Evolutionary conservation across 345 rosid genomes (phyloP).

Genomic region (Camelina neglecta): DNA sequence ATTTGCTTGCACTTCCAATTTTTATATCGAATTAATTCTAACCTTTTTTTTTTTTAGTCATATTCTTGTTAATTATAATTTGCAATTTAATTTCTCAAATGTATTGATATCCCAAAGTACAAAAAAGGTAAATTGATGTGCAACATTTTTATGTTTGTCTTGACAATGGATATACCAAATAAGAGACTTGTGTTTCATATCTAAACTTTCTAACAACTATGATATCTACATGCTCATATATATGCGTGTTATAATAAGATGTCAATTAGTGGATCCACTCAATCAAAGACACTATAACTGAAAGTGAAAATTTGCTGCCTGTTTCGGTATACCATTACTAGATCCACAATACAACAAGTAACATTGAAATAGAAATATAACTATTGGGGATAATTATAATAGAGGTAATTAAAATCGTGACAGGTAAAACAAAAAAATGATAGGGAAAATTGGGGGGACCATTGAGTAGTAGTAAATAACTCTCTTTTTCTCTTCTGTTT

Average conservation of each 20-base stretch:
- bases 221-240: background rate
- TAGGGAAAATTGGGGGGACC: constrained; percentile 35
- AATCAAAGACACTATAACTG: background rate
- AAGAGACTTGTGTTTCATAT: background rate
- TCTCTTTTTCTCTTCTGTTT: constrained; percentile 33
- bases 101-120: too few relatives aligned
- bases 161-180: background rate
- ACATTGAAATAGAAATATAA: background rate
- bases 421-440: constrained; percentile 19
- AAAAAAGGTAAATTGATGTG: background rate
- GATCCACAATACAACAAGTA: background rate
- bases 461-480: constrained; percentile 6
- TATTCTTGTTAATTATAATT: too few relatives aligned
- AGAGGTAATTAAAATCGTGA: background rate
- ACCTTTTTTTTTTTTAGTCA: too few relatives aligned
- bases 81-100: too few relatives aligned
- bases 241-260: background rate
- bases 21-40: background rate
- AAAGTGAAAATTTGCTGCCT: background rate
- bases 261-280: background rate
- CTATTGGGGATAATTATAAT: background rate
- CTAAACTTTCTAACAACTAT: background rate
- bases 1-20: background rate
- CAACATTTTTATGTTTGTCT: background rate
- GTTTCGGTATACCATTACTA: background rate